Conservation (phyloP, 2,329 filamentous ascomycete species). For the Ascomycota sp. region DNA sequence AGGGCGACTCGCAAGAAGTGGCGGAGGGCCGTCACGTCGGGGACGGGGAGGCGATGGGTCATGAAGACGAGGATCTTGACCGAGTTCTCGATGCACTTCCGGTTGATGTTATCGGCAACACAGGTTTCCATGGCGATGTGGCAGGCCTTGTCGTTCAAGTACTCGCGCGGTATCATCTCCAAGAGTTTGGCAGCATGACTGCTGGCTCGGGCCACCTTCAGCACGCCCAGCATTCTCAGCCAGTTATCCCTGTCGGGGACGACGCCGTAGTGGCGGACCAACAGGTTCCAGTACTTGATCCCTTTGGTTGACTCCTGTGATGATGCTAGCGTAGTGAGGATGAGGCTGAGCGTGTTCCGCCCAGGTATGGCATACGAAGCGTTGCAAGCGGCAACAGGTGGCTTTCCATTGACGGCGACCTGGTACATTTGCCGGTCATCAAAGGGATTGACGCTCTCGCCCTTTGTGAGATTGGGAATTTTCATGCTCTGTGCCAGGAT, state of each 20-base stretch:
- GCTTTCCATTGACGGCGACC: constrained; percentile 3
- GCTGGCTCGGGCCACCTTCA: constrained; percentile 47
- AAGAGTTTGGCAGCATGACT: constrained; percentile 39
- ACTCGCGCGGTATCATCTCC: constrained; percentile 23
- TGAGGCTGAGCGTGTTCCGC: constrained; percentile 42
- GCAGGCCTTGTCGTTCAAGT: constrained; percentile 34
- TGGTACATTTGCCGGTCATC: constrained; percentile 6
- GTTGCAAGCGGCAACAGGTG: constrained; percentile 3
- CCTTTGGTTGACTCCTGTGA: constrained; percentile 41
- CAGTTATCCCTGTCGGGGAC: constrained; percentile 54
- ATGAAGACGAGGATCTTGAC: constrained; percentile 45
- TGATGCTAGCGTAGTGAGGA: constrained; percentile 43
- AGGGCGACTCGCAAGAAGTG: constrained; percentile 37
- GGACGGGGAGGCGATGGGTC: constrained; percentile 17
- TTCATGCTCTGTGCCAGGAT: constrained; percentile 69
- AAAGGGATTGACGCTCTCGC: constrained; percentile 4
- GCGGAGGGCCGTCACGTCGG: constrained; percentile 30
- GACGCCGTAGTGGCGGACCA: constrained; percentile 42
- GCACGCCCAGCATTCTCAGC: constrained; percentile 43
- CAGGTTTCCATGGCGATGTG: constrained; percentile 56
- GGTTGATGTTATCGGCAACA: constrained; percentile 56
- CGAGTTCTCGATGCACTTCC: constrained; percentile 44
- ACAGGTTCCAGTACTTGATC: constrained; percentile 56
- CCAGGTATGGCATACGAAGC: constrained; percentile 22
- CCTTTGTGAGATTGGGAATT: constrained; percentile 35